Evolutionary conservation across 306 rosid species (phyloP), one percentile per base, ranked within the genome.

Genomic region (Cicer judaicum): DNA sequence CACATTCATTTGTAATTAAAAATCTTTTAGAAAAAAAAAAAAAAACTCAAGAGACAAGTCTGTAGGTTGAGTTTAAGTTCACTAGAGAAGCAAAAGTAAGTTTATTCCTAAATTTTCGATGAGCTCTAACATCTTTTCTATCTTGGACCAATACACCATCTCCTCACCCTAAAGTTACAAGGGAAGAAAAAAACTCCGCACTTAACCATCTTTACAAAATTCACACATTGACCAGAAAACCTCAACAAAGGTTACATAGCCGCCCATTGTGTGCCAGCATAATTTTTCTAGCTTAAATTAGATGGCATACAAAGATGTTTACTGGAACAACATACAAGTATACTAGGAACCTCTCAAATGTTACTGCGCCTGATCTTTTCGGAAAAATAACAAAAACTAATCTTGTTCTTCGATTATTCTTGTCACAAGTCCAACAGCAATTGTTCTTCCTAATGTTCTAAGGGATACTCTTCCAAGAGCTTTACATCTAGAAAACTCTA

Each of bases 401-500:
- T 64, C 77, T 47, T 68, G 79, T 36, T 79, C 89, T 82, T 86
- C 89, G 5, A 92, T 83, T 76, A 92, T 72, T 80, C 88, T 83
- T 71, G 92, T 86, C 21, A 94, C 92, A 52, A 94, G 75, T 44
- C 99, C 99, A 8, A 94, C 91, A 0, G 93, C 96, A 16, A 89
- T 67, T 6, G 99, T 94, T 79, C 95, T 87, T 68, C 99, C 99
- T 72, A 72, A 44, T 18, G 95, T 76, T 89, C 99, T 90, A 6
- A 94, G 80, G 68, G 87, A 90, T 62, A 89, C 97, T 82, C 99
- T 84, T 47, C 97, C 97, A 50, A 94, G 92, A 24, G 92, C 96
- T 80, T 84, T 90, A 52, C 90, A 87, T 1, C 74, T 88, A 9
- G 95, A 86, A 82, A 85, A 87, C 79, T 87, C 88, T 36, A 88